Percentiles rank a stretch among this genome's conserved stretches.
Conservation (phyloP, 257 asterid genomes). For the Petunia secreta region DNA sequence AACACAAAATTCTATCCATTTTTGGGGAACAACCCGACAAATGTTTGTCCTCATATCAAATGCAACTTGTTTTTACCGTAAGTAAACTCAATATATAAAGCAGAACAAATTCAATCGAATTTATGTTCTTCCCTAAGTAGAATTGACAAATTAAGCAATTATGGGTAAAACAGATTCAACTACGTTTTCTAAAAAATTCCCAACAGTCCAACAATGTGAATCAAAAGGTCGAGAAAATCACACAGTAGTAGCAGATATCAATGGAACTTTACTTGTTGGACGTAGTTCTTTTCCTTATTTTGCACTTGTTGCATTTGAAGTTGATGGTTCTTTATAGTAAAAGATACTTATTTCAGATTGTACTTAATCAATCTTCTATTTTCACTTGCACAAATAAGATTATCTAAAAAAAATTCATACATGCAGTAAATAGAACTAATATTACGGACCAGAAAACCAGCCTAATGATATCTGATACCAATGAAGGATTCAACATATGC, state of each 20-base stretch:
- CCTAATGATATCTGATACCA: too few species aligned
- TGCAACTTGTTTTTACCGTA: slow-evolving; percentile 20
- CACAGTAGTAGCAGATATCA: slow-evolving; percentile 59
- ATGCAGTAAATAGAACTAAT: too few species aligned
- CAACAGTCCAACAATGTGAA: slow-evolving; percentile 42
- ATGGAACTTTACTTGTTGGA: slow-evolving; percentile 65
- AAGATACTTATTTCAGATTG: too few species aligned
- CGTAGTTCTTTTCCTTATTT: slow-evolving; percentile 72
- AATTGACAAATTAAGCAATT: neutral
- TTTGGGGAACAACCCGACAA: too few species aligned
- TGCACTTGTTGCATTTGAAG: slow-evolving; percentile 76
- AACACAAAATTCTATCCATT: too few species aligned
- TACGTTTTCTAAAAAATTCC: slow-evolving; percentile 30
- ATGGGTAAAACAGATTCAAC: slow-evolving; percentile 33
- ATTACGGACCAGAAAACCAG: too few species aligned
- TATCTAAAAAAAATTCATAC: too few species aligned
- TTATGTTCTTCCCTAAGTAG: neutral
- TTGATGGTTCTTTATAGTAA: slow-evolving; percentile 43
- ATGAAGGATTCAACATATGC: too few species aligned
- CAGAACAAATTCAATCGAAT: neutral
- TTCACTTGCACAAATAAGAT: too few species aligned
- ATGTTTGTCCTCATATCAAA: slow-evolving; percentile 33
- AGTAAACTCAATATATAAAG: neutral
- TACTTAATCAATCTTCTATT: too few species aligned
- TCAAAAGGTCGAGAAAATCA: slow-evolving; percentile 50